These are phyloP conservation scores for Boletus mariae DNA, from an alignment of 1,284 basidiomycete genomes.

Conservation along the genomic window DNA sequence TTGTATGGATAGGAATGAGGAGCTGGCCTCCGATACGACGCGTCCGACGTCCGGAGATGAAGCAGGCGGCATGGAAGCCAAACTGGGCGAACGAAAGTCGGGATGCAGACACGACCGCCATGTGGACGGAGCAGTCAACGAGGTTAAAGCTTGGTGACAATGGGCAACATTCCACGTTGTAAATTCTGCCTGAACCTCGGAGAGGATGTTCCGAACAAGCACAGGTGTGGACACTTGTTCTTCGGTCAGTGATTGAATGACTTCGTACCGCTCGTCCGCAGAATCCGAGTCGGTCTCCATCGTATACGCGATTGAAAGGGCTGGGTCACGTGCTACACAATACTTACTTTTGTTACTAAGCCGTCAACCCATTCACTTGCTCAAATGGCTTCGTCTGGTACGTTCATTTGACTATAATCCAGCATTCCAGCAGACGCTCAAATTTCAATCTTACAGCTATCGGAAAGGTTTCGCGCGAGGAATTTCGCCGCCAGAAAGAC, in stretches of 20 bases:
- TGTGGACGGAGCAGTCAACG: constrained; percentile 15
- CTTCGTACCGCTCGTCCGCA: constrained; percentile 9
- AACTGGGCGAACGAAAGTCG: constrained; percentile 11
- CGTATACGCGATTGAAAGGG: background rate
- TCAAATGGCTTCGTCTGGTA: constrained; percentile 48
- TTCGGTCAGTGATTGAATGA: constrained; percentile 9
- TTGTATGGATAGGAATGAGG: background rate
- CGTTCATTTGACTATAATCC: constrained; percentile 9
- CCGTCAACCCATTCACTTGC: background rate
- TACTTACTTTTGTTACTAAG: background rate
- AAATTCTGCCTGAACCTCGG: constrained; percentile 23
- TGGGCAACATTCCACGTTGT: constrained; percentile 17
- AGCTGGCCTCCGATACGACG: background rate
- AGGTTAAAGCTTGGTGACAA: constrained; percentile 16
- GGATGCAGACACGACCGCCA: constrained; percentile 20
- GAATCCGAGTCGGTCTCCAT: constrained; percentile 9
- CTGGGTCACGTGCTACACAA: constrained; percentile 16
- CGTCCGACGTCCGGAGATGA: background rate
- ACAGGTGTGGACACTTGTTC: background rate
- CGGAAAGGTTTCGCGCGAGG: constrained; percentile 89
- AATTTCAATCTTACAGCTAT: constrained; percentile 34
- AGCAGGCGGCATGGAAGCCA: background rate
- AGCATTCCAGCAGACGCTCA: background rate
- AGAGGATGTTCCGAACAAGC: constrained; percentile 20
- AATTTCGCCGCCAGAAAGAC: constrained; percentile 92